These are phyloP conservation scores for Wickerhamiella alocasiicola DNA, from an alignment of 805 yeast genomes.

Conservation along the genomic window DNA sequence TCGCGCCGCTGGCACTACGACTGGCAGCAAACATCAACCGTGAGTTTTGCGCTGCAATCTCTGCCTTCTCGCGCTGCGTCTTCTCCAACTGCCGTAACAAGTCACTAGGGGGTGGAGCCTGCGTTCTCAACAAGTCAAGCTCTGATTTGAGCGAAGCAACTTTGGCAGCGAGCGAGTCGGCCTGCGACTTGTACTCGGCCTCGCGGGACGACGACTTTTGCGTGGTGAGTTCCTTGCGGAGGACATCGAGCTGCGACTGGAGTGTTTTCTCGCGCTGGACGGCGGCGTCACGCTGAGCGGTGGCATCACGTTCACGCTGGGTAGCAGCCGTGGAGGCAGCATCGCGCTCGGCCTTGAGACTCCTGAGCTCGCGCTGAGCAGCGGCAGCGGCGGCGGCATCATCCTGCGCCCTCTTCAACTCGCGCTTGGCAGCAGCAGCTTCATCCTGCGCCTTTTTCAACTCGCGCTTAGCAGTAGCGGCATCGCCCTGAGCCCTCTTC, in stretches of 20 bases:
- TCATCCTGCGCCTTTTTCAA: not conserved
- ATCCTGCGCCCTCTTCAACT: too few relatives aligned
- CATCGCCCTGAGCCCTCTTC: slow-evolving; percentile 1
- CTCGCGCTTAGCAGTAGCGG: not conserved
- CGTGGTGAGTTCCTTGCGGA: not conserved
- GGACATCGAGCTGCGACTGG: not conserved
- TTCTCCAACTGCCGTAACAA: slow-evolving; percentile 16
- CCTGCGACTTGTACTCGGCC: not conserved
- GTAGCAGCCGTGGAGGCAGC: too few relatives aligned
- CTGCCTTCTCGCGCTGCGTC: slow-evolving; percentile 21
- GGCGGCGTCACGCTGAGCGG: not conserved
- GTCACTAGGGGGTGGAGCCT: not conserved
- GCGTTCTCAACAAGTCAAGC: too few relatives aligned
- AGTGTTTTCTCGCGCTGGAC: not conserved
- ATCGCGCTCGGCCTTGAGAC: too few relatives aligned
- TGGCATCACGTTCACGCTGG: too few relatives aligned
- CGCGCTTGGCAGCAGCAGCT: too few relatives aligned
- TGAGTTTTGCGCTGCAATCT: slow-evolving; percentile 16
- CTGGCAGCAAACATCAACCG: slow-evolving; percentile 16
- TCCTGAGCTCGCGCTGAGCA: too few relatives aligned
- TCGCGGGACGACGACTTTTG: too few relatives aligned
- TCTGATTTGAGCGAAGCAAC: slow-evolving; percentile 1
- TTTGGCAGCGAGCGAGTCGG: not conserved
- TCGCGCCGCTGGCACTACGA: not conserved
- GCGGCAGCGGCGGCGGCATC: too few relatives aligned